These are phyloP conservation scores for Nigrospora osmanthi DNA, from an alignment of 2,329 filamentous ascomycete genomes.

Conservation along the genomic window DNA sequence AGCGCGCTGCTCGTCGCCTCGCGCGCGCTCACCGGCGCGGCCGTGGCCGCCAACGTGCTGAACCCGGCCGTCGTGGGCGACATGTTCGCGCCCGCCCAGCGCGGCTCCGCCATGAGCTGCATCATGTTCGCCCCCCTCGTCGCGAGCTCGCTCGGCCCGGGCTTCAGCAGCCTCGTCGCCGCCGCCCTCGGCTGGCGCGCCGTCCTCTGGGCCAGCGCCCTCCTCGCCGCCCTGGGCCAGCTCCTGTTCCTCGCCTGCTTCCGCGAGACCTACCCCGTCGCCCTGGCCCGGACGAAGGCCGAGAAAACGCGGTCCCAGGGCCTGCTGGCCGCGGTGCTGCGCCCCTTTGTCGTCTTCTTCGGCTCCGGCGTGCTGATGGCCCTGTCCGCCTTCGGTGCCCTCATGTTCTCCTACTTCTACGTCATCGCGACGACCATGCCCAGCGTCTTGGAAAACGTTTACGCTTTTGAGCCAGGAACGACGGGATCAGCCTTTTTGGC, in stretches of 20 bases:
- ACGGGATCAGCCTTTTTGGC: conserved; percentile 45
- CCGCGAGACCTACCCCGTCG: conserved; percentile 53
- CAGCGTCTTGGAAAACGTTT: conserved; percentile 37
- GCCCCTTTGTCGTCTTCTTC: conserved; percentile 37
- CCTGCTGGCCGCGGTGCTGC: conserved; percentile 31
- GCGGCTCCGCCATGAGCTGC: conserved; percentile 50
- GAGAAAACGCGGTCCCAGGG: conserved; percentile 16
- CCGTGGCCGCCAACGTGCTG: conserved; percentile 56
- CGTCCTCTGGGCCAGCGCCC: conserved; percentile 41
- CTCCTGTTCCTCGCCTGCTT: conserved; percentile 42
- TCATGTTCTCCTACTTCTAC: conserved; percentile 45
- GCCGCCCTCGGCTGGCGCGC: conserved; percentile 46
- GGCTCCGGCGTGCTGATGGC: conserved; percentile 44
- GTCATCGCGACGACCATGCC: conserved; percentile 45
- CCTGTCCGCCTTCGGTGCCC: conserved; percentile 34
- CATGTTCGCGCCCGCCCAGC: conserved; percentile 48
- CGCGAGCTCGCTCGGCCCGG: conserved; percentile 51
- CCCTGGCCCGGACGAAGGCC: conserved; percentile 29
- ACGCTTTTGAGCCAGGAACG: conserved; percentile 39
- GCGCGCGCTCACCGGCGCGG: conserved; percentile 51
- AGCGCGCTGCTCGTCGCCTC: conserved; percentile 41
- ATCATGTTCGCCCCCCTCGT: conserved; percentile 49
- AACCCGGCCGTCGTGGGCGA: conserved; percentile 58
- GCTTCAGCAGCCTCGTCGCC: conserved; percentile 45
- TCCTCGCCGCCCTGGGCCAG: conserved; percentile 39